Percentiles rank a stretch among this genome's conserved stretches.
Conservation (phyloP, 345 rosid species). For the Toxicodendron radicans region DNA sequence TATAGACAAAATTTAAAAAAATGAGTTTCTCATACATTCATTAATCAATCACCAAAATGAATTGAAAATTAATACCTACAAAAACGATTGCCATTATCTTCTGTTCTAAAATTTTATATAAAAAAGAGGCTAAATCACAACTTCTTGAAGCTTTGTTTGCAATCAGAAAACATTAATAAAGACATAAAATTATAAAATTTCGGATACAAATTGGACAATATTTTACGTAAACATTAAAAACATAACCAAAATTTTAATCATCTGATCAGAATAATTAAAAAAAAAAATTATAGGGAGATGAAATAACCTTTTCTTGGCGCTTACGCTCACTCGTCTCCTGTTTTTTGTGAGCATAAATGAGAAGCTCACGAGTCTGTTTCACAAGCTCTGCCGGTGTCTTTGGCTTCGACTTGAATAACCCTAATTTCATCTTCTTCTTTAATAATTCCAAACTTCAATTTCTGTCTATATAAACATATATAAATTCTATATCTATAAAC, state of each 20-base stretch:
- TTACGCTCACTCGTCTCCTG: constrained; percentile 37
- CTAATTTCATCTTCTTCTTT: constrained; percentile 35
- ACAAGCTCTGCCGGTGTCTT: constrained; percentile 49
- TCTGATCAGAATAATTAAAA: background rate
- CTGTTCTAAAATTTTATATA: background rate
- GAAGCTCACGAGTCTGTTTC: constrained; percentile 39
- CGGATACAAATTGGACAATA: background rate
- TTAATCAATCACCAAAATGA: background rate
- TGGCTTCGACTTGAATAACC: constrained; percentile 48
- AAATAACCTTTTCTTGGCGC: constrained; percentile 48
- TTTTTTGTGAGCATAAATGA: constrained; percentile 17
- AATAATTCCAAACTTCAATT: background rate
- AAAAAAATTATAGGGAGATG: background rate
- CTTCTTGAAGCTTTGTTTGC: too few relatives aligned
- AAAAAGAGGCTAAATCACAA: background rate
- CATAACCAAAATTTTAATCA: too few relatives aligned
- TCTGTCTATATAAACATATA: too few relatives aligned
- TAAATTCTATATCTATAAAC: too few relatives aligned
- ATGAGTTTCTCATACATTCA: background rate
- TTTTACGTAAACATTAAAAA: too few relatives aligned
- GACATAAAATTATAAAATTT: background rate
- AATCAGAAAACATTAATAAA: background rate
- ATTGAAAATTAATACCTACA: background rate
- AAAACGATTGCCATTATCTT: background rate
- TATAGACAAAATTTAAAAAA: background rate